A percentile compares a stretch with the other conserved stretches of the same genome.
Conservation (phyloP, 2,329 filamentous ascomycete genomes). For the Aspergillus tubingensis region DNA sequence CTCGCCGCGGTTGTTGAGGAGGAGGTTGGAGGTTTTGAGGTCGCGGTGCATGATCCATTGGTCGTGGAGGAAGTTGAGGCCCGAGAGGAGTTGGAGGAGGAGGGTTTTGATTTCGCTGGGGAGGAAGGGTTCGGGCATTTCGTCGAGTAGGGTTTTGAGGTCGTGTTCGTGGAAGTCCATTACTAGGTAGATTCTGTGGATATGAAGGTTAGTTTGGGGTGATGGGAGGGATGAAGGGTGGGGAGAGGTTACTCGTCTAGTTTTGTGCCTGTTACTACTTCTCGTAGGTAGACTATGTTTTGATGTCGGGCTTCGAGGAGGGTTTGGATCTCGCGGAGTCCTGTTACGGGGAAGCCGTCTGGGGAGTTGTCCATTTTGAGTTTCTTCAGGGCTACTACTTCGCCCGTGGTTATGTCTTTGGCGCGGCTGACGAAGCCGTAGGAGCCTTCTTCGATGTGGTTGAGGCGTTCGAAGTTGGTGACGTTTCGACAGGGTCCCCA, state of each 20-base stretch:
- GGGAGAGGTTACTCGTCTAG: slow-evolving; percentile 55
- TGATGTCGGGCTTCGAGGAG: slow-evolving; percentile 76
- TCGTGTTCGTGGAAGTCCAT: slow-evolving; percentile 99
- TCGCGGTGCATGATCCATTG: slow-evolving; percentile 93
- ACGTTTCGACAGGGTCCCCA: slow-evolving; percentile 77
- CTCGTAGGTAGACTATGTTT: slow-evolving; percentile 79
- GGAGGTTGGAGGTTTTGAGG: slow-evolving; percentile 88
- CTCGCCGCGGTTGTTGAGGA: slow-evolving; percentile 91
- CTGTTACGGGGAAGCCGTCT: slow-evolving; percentile 89
- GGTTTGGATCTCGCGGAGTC: slow-evolving; percentile 89
- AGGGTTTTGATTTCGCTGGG: slow-evolving; percentile 91
- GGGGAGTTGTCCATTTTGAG: slow-evolving; percentile 80
- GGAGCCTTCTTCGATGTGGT: slow-evolving; percentile 95
- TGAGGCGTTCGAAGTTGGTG: slow-evolving; percentile 86
- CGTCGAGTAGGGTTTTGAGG: slow-evolving; percentile 86
- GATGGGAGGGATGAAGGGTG: slow-evolving; percentile 7
- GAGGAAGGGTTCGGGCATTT: slow-evolving; percentile 92
- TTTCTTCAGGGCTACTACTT: slow-evolving; percentile 88
- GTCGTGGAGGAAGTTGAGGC: slow-evolving; percentile 80
- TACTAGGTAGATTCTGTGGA: slow-evolving; percentile 76
- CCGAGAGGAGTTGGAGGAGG: slow-evolving; percentile 76
- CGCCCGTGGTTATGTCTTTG: slow-evolving; percentile 69
- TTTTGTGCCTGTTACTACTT: slow-evolving; percentile 76
- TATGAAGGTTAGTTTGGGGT: no score
- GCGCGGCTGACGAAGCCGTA: slow-evolving; percentile 94